phyloP scores from a whole-genome alignment of 345 rosid species.

The Salix arbutifolia region DNA sequence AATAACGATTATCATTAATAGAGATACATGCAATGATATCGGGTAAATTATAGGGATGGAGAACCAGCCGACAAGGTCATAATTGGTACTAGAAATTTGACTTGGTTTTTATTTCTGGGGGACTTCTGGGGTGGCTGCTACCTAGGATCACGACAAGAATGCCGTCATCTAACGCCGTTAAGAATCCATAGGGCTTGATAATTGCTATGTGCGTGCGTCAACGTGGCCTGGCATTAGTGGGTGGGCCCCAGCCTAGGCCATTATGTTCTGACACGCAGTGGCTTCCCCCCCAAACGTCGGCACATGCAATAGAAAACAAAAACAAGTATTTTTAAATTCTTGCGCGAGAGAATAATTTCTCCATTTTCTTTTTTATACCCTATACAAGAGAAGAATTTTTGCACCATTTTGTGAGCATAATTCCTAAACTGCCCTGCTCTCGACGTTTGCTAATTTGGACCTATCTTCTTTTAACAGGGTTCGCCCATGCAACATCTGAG shows the following conservation, averaged over 20 bases:
- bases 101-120: not conserved
- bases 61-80: not conserved
- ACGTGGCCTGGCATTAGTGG: not conserved
- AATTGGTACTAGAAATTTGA: not conserved
- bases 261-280: conserved; percentile 17
- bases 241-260: not conserved
- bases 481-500: not conserved
- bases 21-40: too few relatives aligned
- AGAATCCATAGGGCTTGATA: not conserved
- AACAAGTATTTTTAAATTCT: too few relatives aligned
- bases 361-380: not conserved
- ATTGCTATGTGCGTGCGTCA: not conserved
- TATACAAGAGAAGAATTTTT: not conserved
- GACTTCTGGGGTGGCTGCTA: conserved; percentile 7
- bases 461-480: not conserved
- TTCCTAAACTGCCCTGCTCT: not conserved
- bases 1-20: too few relatives aligned
- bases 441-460: not conserved
- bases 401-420: not conserved
- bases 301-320: not conserved
- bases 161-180: conserved; percentile 20
- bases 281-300: conserved; percentile 15
- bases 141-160: conserved; percentile 12
- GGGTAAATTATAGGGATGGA: not conserved
- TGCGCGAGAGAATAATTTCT: too few relatives aligned